phyloP scores from a whole-genome alignment of 1,139 yeast species.

The Geotrichum carabidarum region DNA sequence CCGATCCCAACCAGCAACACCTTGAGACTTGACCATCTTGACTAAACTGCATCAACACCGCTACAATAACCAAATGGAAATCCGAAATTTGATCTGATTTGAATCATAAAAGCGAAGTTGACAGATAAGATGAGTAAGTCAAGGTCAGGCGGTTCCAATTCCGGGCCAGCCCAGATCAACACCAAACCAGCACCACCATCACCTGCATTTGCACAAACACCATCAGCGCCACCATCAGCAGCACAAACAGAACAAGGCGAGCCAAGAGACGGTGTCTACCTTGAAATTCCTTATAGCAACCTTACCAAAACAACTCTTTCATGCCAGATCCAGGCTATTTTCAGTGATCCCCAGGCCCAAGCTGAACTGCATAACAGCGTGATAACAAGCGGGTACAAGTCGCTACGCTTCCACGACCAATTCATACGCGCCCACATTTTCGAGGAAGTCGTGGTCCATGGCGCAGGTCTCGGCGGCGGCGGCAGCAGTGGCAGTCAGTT shows the following conservation, averaged over 20 bases:
- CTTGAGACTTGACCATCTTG: too few relatives aligned
- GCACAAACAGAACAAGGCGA: too few relatives aligned
- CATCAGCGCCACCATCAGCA: too few relatives aligned
- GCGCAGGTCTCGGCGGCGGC: neutral
- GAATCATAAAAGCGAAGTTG: too few relatives aligned
- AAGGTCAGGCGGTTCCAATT: too few relatives aligned
- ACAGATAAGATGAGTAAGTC: too few relatives aligned
- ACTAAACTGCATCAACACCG: too few relatives aligned
- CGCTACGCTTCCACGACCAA: constrained; percentile 8
- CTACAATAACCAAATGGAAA: too few relatives aligned
- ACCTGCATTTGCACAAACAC: neutral
- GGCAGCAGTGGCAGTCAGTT: too few relatives aligned
- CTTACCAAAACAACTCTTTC: neutral
- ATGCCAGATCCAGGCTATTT: neutral
- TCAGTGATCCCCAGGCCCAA: neutral
- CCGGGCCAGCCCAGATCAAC: neutral
- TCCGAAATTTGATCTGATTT: too few relatives aligned
- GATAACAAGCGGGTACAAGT: neutral
- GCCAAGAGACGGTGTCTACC: too few relatives aligned
- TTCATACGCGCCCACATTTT: constrained; percentile 14
- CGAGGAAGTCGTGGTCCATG: constrained; percentile 12
- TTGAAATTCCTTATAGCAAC: neutral
- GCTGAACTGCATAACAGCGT: neutral
- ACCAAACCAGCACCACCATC: neutral
- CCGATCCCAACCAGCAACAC: too few relatives aligned